Conservation (phyloP, 2,329 filamentous ascomycete species). For the Cladosporium sp. region DNA sequence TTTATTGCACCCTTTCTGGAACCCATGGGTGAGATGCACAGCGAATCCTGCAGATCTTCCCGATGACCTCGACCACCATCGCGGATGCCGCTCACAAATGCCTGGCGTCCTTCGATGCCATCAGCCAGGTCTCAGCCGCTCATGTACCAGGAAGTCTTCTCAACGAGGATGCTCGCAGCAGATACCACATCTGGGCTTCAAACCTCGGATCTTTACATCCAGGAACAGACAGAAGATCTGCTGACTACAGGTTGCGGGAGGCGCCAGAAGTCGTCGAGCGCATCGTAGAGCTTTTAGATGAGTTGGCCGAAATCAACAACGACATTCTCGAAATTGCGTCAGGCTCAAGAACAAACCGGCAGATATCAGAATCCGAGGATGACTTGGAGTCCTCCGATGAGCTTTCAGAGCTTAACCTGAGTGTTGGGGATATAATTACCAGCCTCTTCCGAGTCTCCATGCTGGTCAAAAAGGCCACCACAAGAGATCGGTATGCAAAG, state of each 20-base stretch:
- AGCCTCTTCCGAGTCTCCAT: slow-evolving; percentile 33
- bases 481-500: slow-evolving; percentile 30
- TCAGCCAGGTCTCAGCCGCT: neutral
- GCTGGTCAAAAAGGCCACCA: slow-evolving; percentile 29
- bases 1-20: neutral
- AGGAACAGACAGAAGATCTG: slow-evolving; percentile 24
- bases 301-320: slow-evolving; percentile 22
- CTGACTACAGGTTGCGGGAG: slow-evolving; percentile 31
- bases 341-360: neutral
- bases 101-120: neutral
- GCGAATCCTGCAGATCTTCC: neutral
- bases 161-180: neutral
- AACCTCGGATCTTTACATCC: slow-evolving; percentile 34
- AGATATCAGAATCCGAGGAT: neutral
- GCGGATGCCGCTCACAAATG: neutral
- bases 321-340: slow-evolving; percentile 1
- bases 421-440: slow-evolving; percentile 25
- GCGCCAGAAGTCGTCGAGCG: slow-evolving; percentile 27
- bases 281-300: slow-evolving; percentile 29
- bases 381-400: slow-evolving; percentile 21
- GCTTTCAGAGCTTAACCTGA: slow-evolving; percentile 27
- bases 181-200: slow-evolving; percentile 30
- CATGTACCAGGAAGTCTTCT: too few species aligned
- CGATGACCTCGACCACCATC: neutral
- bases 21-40: neutral